Conservation (phyloP, 257 asterid genomes). For the Haberlea rhodopensis region DNA sequence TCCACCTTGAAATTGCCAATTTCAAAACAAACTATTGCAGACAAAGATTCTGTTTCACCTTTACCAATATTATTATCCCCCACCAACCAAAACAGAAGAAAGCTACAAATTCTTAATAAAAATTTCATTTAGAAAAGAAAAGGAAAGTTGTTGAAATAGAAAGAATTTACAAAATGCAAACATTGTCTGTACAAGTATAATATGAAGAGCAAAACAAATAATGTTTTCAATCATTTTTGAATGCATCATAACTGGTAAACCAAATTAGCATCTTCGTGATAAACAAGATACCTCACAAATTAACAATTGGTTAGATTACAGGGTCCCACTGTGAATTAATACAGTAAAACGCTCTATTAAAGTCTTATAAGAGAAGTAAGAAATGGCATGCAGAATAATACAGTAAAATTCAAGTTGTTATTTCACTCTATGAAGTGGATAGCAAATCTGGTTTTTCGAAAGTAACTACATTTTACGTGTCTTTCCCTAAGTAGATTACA, state of each 20-base stretch:
- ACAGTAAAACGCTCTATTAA: background rate
- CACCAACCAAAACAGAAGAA: background rate
- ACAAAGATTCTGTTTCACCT: background rate
- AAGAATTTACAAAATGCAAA: background rate
- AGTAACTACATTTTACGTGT: background rate
- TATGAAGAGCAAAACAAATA: background rate
- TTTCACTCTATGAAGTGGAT: slow-evolving; percentile 12
- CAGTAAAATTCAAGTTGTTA: background rate
- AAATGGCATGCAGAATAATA: background rate
- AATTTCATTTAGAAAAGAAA: background rate
- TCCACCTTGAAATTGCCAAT: background rate
- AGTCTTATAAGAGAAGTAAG: background rate
- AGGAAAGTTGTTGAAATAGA: background rate
- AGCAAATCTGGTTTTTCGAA: slow-evolving; percentile 1
- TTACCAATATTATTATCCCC: background rate
- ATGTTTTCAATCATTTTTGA: background rate
- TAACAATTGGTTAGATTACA: background rate
- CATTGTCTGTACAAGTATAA: background rate
- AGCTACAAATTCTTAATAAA: too few relatives aligned
- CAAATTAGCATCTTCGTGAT: background rate
- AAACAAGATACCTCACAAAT: background rate
- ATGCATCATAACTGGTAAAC: background rate
- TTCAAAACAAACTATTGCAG: slow-evolving; percentile 7
- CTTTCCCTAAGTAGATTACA: background rate
- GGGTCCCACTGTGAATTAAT: slow-evolving; percentile 2